Evolutionary conservation across 768 basidiomycete species (phyloP), one percentile per base, ranked within the genome.

Genomic region (Hygrocybe punicea): DNA sequence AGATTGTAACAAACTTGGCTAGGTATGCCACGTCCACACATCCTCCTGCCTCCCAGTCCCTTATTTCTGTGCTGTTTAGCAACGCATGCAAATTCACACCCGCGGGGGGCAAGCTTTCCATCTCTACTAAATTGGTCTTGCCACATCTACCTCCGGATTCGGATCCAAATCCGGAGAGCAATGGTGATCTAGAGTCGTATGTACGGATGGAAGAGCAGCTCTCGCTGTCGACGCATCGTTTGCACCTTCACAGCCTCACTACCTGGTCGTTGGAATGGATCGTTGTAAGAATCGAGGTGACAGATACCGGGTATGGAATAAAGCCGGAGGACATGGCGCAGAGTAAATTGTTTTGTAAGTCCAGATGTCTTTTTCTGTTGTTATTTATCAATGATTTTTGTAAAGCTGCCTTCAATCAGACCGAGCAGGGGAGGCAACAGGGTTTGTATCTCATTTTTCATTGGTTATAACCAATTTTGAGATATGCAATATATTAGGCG

Each of bases 61-160:
- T 25, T 34, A 37, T 25, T 11, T n/a, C 4, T 44, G 16, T n/a
- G 34, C 52, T 25, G 21, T 44, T 16, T 46, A 86, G 87, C 62
- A 91, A 91, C 61, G 89, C 88, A 6, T 87, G 86, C 70, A 91
- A 90, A 68, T 91, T 90, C 62, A 91, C 89, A 1, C 83, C 84
- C 2, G 64, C 81, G 0, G 89, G 87, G 8, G 88, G 89, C 1
- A 81, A 78, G 58, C 75, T 93, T 25, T 78, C 76, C 2, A 84
- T 93, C 51, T 78, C 78, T 25, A 93, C 91, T 4, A 80, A 78
- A 63, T 76, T 91, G 24, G 62, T 89, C 11, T 45, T 74, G 14
- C 77, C 78, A 0, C 19, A 35, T 3, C 34, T 73, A 19, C 62
- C 60, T 29, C 60, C 61, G 9, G 58, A 58, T 8, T 62, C 52